Percentiles rank a stretch among this genome's conserved stretches.
Conservation (phyloP, 2,329 filamentous ascomycete species). For the Alternaria gansuensis region DNA sequence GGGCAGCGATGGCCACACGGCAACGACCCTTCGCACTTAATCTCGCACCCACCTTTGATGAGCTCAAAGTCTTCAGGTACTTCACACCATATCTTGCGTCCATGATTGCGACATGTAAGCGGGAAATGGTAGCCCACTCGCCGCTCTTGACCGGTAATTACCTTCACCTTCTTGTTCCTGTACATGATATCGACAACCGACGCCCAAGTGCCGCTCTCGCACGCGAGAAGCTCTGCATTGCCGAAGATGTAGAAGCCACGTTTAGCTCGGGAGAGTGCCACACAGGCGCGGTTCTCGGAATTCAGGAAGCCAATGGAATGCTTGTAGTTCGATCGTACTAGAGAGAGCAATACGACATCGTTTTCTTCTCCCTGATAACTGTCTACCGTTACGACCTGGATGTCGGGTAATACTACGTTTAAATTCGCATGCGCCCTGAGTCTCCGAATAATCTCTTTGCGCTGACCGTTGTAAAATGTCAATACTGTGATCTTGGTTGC, state of each 20-base stretch:
- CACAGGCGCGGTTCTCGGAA: slow-evolving; percentile 69
- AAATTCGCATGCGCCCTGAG: slow-evolving; percentile 59
- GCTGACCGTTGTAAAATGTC: slow-evolving; percentile 89
- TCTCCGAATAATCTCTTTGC: slow-evolving; percentile 67
- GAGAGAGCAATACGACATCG: slow-evolving; percentile 79
- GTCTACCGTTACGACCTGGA: slow-evolving; percentile 82
- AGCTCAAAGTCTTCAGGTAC: slow-evolving; percentile 40
- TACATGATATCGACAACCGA: slow-evolving; percentile 60
- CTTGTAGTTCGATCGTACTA: slow-evolving; percentile 74
- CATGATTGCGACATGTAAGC: slow-evolving; percentile 70
- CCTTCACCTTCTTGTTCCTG: slow-evolving; percentile 49
- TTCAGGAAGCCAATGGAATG: slow-evolving; percentile 76
- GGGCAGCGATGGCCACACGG: slow-evolving; percentile 49
- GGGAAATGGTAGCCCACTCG: slow-evolving; percentile 65
- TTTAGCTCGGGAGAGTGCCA: slow-evolving; percentile 74
- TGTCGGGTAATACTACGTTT: slow-evolving; percentile 8
- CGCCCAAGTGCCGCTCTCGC: slow-evolving; percentile 61
- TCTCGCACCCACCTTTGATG: slow-evolving; percentile 46
- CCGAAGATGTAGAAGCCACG: slow-evolving; percentile 87
- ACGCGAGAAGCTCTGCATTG: slow-evolving; percentile 67
- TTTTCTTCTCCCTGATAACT: slow-evolving; percentile 90
- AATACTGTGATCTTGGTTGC: slow-evolving; percentile 75
- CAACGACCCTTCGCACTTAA: slow-evolving; percentile 38
- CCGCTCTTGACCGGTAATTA: slow-evolving; percentile 31
- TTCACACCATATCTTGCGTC: slow-evolving; percentile 60